phyloP scores from a whole-genome alignment of 257 asterid species.

The Nicotiana obtusifolia region DNA sequence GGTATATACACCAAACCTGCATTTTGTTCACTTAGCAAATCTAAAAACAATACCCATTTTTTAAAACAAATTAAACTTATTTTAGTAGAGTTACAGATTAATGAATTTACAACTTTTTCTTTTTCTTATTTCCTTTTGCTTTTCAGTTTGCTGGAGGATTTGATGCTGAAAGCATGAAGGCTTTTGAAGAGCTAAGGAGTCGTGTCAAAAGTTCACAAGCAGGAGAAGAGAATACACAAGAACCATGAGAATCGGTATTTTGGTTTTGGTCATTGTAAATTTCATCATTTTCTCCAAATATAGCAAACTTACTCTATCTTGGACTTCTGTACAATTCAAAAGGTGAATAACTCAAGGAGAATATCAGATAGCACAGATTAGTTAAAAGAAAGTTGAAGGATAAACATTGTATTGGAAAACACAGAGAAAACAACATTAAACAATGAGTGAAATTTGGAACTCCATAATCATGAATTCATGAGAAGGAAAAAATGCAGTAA shows the following conservation, averaged over 20 bases:
- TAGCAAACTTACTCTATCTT: slow-evolving; percentile 20
- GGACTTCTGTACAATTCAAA: slow-evolving; percentile 12
- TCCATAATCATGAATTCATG: background rate
- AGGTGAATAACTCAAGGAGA: background rate
- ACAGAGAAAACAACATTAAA: background rate
- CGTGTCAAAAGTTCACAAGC: slow-evolving; percentile 42
- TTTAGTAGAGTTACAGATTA: background rate
- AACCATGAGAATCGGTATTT: slow-evolving; percentile 23
- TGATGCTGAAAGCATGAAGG: slow-evolving; percentile 96
- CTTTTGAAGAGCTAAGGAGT: slow-evolving; percentile 92
- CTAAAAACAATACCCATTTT: too few species aligned
- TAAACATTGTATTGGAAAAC: background rate
- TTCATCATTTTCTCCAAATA: slow-evolving; percentile 24
- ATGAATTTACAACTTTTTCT: background rate
- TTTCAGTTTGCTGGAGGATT: slow-evolving; percentile 98
- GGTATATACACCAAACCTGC: slow-evolving; percentile 28
- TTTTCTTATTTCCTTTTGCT: background rate
- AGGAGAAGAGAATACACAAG: slow-evolving; percentile 40
- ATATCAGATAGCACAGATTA: slow-evolving; percentile 5
- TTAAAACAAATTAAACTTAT: background rate
- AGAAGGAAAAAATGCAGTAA: background rate
- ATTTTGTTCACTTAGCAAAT: background rate
- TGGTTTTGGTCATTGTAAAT: slow-evolving; percentile 21
- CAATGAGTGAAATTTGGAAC: background rate
- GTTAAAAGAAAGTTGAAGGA: background rate